Percentiles rank a stretch among this genome's conserved stretches.
These are phyloP conservation scores for Triticum dicoccoides DNA, from an alignment of 176 grass and related monocot genomes.

Conservation along the genomic window DNA sequence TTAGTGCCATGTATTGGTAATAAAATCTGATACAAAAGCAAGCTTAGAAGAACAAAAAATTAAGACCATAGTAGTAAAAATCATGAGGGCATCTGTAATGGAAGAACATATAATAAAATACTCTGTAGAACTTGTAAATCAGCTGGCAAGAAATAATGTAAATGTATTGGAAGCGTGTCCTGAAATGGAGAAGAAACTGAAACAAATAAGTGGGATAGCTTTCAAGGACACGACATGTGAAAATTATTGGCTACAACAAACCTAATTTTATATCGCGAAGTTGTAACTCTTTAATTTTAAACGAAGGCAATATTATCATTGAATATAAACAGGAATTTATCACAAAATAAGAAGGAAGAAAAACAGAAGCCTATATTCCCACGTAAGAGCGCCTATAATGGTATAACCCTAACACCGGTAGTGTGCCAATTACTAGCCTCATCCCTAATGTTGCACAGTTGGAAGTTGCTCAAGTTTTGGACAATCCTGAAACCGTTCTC, in stretches of 20 bases:
- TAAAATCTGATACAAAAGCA: not conserved
- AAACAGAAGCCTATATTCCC: not conserved
- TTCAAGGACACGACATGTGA: not conserved
- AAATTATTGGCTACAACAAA: not conserved
- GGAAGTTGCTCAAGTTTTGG: not conserved
- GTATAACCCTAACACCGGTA: not conserved
- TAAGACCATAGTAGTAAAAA: slow-evolving; percentile 10
- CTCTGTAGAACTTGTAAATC: not conserved
- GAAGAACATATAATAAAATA: slow-evolving; percentile 1
- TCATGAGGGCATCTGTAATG: not conserved
- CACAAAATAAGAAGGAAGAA: not conserved
- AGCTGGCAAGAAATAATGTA: not conserved
- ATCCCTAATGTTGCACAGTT: slow-evolving; percentile 5
- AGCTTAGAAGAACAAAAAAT: slow-evolving; percentile 27
- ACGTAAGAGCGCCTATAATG: not conserved
- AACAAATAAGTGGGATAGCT: not conserved
- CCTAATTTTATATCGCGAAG: not conserved
- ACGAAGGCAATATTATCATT: slow-evolving; percentile 1
- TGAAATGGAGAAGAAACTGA: slow-evolving; percentile 4
- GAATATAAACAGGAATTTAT: not conserved
- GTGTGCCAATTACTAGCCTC: not conserved
- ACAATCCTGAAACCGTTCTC: not conserved
- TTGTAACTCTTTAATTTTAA: not conserved
- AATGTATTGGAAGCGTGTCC: not conserved
- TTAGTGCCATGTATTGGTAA: slow-evolving; percentile 6